These are phyloP conservation scores for Deinandra increscens DNA, from an alignment of 129 eudicot genomes.

Conservation along the genomic window DNA sequence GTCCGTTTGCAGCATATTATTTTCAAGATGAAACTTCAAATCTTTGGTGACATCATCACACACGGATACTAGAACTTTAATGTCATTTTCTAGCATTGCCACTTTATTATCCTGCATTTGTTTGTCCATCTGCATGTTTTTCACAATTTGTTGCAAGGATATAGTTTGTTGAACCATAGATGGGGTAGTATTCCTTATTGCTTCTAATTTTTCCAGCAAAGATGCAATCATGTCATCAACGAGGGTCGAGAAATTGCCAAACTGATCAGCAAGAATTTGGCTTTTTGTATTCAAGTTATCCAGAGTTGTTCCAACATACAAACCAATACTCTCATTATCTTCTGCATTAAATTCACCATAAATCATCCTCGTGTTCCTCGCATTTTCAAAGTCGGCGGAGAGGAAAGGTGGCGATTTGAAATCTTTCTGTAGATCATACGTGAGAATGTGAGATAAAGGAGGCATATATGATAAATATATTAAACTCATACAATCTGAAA, in stretches of 20 bases:
- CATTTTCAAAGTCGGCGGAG: slow-evolving; percentile 32
- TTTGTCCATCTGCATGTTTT: slow-evolving; percentile 45
- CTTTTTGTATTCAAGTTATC: slow-evolving; percentile 50
- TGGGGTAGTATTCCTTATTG: slow-evolving; percentile 39
- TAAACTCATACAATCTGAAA: neutral
- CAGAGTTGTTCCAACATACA: slow-evolving; percentile 46
- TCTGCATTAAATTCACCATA: slow-evolving; percentile 40
- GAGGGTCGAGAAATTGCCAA: slow-evolving; percentile 44
- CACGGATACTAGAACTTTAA: slow-evolving; percentile 42
- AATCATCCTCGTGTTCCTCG: slow-evolving; percentile 32
- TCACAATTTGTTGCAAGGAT: slow-evolving; percentile 44
- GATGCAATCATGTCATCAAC: slow-evolving; percentile 58
- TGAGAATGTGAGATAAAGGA: slow-evolving; percentile 18
- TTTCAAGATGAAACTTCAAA: slow-evolving; percentile 34
- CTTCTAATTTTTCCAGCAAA: slow-evolving; percentile 40
- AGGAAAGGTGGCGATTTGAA: slow-evolving; percentile 34
- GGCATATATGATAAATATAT: neutral
- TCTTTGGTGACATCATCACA: slow-evolving; percentile 52
- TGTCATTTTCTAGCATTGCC: slow-evolving; percentile 42
- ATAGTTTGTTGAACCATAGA: slow-evolving; percentile 36
- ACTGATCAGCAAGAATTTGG: slow-evolving; percentile 46
- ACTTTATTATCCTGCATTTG: slow-evolving; percentile 37
- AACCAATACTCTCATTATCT: slow-evolving; percentile 48
- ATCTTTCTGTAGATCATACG: slow-evolving; percentile 50
- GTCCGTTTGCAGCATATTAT: slow-evolving; percentile 25